Evolutionary conservation across 169 alveolate species (phyloP), one percentile per base, ranked within the genome.

Genomic region (Miamiensis avidus): DNA sequence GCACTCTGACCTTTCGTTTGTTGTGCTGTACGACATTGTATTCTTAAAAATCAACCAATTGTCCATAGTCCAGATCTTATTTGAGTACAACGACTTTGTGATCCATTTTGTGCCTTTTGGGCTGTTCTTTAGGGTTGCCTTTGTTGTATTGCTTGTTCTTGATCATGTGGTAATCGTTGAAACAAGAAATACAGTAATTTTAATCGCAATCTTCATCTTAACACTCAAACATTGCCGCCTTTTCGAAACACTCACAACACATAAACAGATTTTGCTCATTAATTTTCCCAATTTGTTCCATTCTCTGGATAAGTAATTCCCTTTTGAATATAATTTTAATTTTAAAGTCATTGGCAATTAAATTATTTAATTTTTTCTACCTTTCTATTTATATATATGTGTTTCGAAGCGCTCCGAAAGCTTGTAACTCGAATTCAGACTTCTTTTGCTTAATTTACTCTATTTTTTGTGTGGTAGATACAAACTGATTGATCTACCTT

Each of bases 241-340:
- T 34, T 79, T 49, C 29, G 29, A 29, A 33, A 79, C 84, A 79
- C 20, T 79, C 76, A n/a, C 30, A 34, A 65, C 84, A 79, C 0
- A 64, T 79, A 31, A 79, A 29, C 0, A 79, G 16, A 28, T 69
- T 34, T 79, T 72, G 31, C 27, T 34, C 31, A 64, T 65, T 79
- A 15, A 79, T 1, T n/a, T 11, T 16, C 27, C 31, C 49, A n/a
- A 79, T 64, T 79, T 79, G 65, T 79, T 79, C 65, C 76, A 79
- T 49, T 79, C 84, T 79, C 25, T 49, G 1, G 15, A 49, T 34
- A 0, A 79, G 49, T 26, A 79, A 49, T 65, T 79, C 84, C 27
- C 84, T 79, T 79, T 49, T 74, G 34, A 78, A 33, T 33, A 33
- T 78, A 33, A 78, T 34, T 16, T 33, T n/a, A n/a, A n/a, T n/a